Conservation (phyloP, 305 asterid genomes). For the Galium porrigens region DNA sequence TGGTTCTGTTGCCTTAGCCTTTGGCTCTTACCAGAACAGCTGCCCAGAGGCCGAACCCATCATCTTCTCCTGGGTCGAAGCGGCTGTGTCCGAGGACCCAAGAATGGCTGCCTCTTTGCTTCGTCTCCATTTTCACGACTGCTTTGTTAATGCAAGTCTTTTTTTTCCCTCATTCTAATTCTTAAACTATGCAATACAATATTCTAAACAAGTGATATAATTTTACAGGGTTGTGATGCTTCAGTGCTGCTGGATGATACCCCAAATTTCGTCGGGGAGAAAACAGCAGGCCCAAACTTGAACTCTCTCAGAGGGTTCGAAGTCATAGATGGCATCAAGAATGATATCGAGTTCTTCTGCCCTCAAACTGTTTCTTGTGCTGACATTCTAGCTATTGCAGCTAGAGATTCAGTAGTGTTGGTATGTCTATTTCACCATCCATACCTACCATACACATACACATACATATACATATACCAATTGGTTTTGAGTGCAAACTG, state of each 20-base stretch:
- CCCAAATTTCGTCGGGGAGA: constrained; percentile 40
- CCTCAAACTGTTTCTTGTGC: constrained; percentile 80
- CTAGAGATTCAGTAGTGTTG: constrained; percentile 69
- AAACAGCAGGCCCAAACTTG: constrained; percentile 61
- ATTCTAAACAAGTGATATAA: neutral
- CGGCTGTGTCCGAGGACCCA: constrained; percentile 53
- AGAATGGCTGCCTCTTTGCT: constrained; percentile 83
- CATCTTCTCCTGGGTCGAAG: constrained; percentile 58
- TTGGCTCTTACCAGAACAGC: constrained; percentile 42
- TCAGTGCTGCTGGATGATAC: constrained; percentile 68
- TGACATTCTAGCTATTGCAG: constrained; percentile 74
- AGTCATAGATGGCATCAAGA: constrained; percentile 65
- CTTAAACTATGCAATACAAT: neutral
- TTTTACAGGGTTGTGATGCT: constrained; percentile 75
- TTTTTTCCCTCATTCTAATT: neutral
- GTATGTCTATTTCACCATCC: constrained; percentile 18
- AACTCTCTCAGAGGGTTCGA: constrained; percentile 70
- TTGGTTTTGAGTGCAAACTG: neutral
- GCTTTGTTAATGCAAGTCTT: constrained; percentile 56
- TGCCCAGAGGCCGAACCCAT: constrained; percentile 70
- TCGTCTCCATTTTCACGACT: constrained; percentile 73
- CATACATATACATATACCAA: neutral
- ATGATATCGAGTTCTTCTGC: constrained; percentile 49
- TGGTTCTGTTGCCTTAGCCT: constrained; percentile 31
- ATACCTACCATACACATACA: neutral